Conservation (phyloP, 495 filamentous ascomycete species). For the Sordaria brevicollis region DNA sequence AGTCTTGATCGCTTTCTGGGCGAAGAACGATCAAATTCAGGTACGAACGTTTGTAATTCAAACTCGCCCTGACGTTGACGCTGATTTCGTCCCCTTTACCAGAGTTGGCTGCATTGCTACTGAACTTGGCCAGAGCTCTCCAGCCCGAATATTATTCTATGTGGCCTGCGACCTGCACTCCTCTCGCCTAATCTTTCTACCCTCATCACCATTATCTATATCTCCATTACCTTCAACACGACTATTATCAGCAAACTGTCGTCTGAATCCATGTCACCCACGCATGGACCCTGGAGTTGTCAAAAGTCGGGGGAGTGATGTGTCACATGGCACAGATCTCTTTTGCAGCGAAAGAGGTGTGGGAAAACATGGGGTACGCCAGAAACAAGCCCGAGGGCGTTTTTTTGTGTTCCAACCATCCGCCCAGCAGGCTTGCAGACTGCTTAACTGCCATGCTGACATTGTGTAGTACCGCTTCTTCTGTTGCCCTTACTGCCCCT, state of each 20-base stretch:
- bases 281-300: constrained; percentile 10
- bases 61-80: background rate
- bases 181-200: background rate
- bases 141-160: background rate
- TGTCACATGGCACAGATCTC: constrained; percentile 32
- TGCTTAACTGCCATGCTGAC: constrained; percentile 8
- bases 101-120: background rate
- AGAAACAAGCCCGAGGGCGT: constrained; percentile 14
- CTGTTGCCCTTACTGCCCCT: background rate
- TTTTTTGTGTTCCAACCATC: constrained; percentile 15
- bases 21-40: background rate
- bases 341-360: constrained; percentile 12
- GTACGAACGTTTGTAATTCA: background rate
- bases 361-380: constrained; percentile 18
- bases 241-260: background rate
- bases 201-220: background rate
- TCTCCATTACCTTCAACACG: background rate
- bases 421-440: constrained; percentile 11
- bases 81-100: background rate
- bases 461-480: constrained; percentile 7
- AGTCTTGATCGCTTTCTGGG: background rate
- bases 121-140: background rate
- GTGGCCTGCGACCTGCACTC: background rate
- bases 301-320: constrained; percentile 23
- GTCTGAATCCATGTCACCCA: background rate